Conservation (phyloP, 2,329 filamentous ascomycete species). For the Aureobasidium lini region DNA sequence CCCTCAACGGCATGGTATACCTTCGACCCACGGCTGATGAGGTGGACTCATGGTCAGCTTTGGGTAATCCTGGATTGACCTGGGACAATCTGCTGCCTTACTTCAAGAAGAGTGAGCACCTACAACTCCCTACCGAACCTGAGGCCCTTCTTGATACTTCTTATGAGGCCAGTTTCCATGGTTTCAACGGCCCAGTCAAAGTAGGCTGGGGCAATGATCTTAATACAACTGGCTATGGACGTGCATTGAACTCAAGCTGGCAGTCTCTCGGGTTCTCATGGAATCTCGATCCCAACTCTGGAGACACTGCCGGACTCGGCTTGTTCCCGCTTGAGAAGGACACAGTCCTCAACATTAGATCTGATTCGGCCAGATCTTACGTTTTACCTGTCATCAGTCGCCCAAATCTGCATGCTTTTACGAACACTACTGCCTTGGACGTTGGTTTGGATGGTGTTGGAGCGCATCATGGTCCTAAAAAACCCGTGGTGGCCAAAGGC, state of each 20-base stretch:
- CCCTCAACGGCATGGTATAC: slow-evolving; percentile 26
- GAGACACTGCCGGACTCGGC: slow-evolving; percentile 30
- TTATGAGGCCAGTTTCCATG: slow-evolving; percentile 2
- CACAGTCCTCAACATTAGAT: slow-evolving; percentile 25
- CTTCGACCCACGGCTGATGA: background rate
- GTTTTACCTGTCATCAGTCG: slow-evolving; percentile 30
- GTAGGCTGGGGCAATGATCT: slow-evolving; percentile 12
- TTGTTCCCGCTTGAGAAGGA: slow-evolving; percentile 25
- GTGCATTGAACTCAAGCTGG: slow-evolving; percentile 28
- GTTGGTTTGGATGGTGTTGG: slow-evolving; percentile 37
- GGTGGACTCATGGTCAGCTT: background rate
- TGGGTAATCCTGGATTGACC: slow-evolving; percentile 27
- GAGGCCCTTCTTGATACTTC: background rate
- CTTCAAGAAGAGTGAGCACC: slow-evolving; percentile 20
- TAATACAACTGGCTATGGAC: background rate
- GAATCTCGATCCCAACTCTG: slow-evolving; percentile 30
- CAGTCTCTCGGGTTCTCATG: slow-evolving; percentile 29
- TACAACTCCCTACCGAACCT: slow-evolving; percentile 8
- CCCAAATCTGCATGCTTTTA: slow-evolving; percentile 42
- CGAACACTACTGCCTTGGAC: slow-evolving; percentile 39
- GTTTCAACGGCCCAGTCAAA: slow-evolving; percentile 10
- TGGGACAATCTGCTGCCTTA: slow-evolving; percentile 16
- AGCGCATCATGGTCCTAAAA: background rate
- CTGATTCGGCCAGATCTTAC: slow-evolving; percentile 32
- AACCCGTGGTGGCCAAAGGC: slow-evolving; percentile 16